Evolutionary conservation across 805 yeast genomes (phyloP).

Genomic region (Pichia deserticola): DNA sequence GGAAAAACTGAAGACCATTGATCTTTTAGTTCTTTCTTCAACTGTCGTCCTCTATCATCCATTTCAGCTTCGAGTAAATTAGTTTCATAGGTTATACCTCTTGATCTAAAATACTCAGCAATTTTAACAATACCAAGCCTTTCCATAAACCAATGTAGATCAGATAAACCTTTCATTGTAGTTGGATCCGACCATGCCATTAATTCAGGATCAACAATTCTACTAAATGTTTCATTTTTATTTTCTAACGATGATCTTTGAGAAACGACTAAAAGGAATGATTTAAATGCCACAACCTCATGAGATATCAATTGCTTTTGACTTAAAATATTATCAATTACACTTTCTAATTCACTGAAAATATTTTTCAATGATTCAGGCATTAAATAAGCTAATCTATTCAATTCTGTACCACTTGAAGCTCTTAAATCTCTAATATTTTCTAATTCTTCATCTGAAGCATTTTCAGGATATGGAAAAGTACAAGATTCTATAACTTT

Average conservation of each 20-base stretch:
- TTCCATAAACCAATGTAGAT: conserved; percentile 97
- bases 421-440: conserved; percentile 80
- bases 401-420: conserved; percentile 90
- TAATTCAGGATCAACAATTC: conserved; percentile 89
- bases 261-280: conserved; percentile 85
- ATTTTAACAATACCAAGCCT: conserved; percentile 90
- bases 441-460: conserved; percentile 63
- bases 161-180: conserved; percentile 82
- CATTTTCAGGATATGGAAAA: conserved; percentile 58
- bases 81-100: conserved; percentile 74
- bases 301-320: conserved; percentile 73
- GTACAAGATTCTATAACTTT: conserved; percentile 80
- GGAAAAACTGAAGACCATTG: conserved; percentile 95
- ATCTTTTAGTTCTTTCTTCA: conserved; percentile 73
- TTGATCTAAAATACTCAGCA: conserved; percentile 77
- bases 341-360: conserved; percentile 74
- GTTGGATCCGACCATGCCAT: conserved; percentile 88
- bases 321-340: conserved; percentile 61
- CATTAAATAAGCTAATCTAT: conserved; percentile 89
- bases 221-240: conserved; percentile 66
- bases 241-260: conserved; percentile 71
- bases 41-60: conserved; percentile 78
- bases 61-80: conserved; percentile 70
- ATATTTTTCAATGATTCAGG: conserved; percentile 83
- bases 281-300: conserved; percentile 89